Base-by-base conservation (phyloP, 345 rosid genomes). In the Salix udensis region DNA sequence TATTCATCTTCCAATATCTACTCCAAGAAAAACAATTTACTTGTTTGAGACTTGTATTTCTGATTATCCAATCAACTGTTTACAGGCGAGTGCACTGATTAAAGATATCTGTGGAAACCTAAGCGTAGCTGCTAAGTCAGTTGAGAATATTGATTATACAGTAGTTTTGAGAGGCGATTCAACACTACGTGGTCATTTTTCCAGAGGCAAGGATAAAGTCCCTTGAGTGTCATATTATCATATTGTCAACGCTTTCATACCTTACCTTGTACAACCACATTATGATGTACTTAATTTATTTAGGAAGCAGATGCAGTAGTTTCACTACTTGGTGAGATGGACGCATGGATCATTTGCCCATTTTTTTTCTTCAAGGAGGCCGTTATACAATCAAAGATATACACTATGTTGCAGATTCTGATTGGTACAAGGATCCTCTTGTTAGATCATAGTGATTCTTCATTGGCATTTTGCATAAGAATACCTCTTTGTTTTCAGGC, bases 311-410 rank as follows among this genome's bases (percentile, higher is more conserved):
- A 95, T 84, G 96, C 97, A 74, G 97, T 88, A 81, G 88, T 87
- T 83, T 93, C 98, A 23, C 84, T 90, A 73, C 87, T 95, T 67
- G 98, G 97, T 71, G 89, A 95, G 84, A 86, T 95, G 91, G 98
- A 95, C 66, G 88, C 96, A 12, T 95, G 97, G 97, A 95, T 95
- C 73, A 85, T 95, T 78, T 95, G 97, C 84, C 98, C 98, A 12
- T 95, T 95, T 83, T 95, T 83, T 95, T 95, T 70, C 96, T 92
- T 83, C 98, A 95, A 88, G 98, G 97, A 82, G 98, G 97, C 74
- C 97, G 98, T 62, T 92, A 90, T 81, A 95, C 98, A 65, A 88
- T 93, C 61, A 82, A 87, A 76, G 97, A 95, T 76, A 79, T 91
- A 76, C 98, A 95, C 78, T 95, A 93, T 84, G 98, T 95, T 83